Evolutionary conservation across 73 alveolate species (phyloP).

Genomic region (Paramecium octaurelia): DNA sequence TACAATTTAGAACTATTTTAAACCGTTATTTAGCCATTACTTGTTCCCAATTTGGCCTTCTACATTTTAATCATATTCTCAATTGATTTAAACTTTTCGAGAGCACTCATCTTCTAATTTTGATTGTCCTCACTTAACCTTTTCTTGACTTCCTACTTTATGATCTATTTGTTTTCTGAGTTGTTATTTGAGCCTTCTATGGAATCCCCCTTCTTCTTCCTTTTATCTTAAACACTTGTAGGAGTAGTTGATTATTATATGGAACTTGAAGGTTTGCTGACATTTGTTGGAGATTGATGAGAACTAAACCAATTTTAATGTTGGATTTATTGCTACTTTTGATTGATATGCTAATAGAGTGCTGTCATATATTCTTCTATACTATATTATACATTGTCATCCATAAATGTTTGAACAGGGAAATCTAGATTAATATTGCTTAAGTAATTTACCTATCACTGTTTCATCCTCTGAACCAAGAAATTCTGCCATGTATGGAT

Average conservation of each 20-base stretch:
- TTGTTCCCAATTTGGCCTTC: slow-evolving; percentile 3
- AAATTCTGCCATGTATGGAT: slow-evolving; percentile 41
- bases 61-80: slow-evolving; percentile 37
- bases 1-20: background rate
- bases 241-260: background rate
- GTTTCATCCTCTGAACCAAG: slow-evolving; percentile 30
- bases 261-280: background rate
- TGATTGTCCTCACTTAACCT: background rate
- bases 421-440: background rate
- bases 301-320: background rate
- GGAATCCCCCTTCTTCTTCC: background rate
- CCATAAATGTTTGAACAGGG: slow-evolving; percentile 1
- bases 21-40: background rate
- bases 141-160: background rate
- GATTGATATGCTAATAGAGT: background rate
- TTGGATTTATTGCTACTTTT: background rate
- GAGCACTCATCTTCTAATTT: background rate
- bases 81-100: slow-evolving; percentile 20
- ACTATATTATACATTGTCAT: slow-evolving; percentile 41
- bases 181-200: background rate
- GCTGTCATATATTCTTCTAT: background rate
- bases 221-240: background rate
- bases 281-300: background rate
- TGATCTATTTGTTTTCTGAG: background rate
- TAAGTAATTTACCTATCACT: background rate